These are phyloP conservation scores for Rosa multiflora DNA, from an alignment of 306 rosid genomes.

Conservation along the genomic window DNA sequence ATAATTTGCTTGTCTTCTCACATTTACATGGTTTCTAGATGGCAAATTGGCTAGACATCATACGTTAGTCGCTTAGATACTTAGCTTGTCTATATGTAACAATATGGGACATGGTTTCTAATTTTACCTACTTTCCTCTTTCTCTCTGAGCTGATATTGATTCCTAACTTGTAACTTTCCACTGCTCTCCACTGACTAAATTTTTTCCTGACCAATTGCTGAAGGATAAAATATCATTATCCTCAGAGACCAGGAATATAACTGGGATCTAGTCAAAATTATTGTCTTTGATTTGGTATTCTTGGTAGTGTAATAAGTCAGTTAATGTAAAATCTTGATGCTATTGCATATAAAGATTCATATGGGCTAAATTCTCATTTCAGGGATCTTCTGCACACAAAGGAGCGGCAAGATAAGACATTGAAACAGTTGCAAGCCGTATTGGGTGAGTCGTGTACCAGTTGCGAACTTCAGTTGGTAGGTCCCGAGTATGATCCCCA, in stretches of 20 bases:
- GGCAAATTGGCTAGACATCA: not conserved
- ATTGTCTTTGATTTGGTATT: not conserved
- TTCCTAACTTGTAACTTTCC: not conserved
- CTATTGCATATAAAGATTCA: not conserved
- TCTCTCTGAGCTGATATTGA: slow-evolving; percentile 12
- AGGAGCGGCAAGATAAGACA: slow-evolving; percentile 58
- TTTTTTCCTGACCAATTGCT: slow-evolving; percentile 1
- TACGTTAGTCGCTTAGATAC: not conserved
- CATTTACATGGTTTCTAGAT: not conserved
- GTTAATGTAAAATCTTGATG: slow-evolving; percentile 16
- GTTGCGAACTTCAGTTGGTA: slow-evolving; percentile 65
- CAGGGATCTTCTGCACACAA: slow-evolving; percentile 69
- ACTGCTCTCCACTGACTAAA: not conserved
- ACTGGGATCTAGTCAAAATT: not conserved
- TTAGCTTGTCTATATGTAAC: not conserved
- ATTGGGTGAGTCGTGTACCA: slow-evolving; percentile 57
- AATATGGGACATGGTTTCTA: not conserved
- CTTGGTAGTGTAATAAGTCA: not conserved
- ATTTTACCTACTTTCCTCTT: not conserved
- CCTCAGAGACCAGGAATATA: not conserved
- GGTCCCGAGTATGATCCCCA: slow-evolving; percentile 55
- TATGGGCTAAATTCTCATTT: slow-evolving; percentile 25
- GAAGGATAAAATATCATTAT: not conserved
- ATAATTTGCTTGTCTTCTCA: not conserved
- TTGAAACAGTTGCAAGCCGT: slow-evolving; percentile 43